Base-by-base conservation (phyloP, 345 rosid genomes). In the Sapria himalayana region DNA sequence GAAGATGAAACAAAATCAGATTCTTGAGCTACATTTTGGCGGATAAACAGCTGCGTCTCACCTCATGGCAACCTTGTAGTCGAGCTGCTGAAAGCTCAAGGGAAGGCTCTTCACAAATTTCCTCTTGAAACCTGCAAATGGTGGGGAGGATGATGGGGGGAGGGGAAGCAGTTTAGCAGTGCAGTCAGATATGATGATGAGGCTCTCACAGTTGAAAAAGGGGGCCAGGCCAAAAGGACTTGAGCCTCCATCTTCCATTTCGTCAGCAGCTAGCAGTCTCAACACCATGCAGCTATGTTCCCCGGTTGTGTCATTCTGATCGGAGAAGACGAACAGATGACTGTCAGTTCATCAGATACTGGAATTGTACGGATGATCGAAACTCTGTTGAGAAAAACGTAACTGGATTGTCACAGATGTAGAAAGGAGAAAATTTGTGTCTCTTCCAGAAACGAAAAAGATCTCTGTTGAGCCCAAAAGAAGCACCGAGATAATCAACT, bases 51-150 rank as follows among this genome's bases (percentile, higher is more conserved):
- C n/a, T n/a, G n/a, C n/a, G n/a, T n/a, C 59, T 52, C 22, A 75
- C 99, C 92, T 91, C 99, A 84, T 74, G 23, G 75, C 84, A 63
- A 91, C 93, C 59, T 80, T 91, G 46, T 71, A 77, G 37, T 91
- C 95, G 86, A 91, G 74, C 44, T 50, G 47, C 41, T 61, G 64
- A 55, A 84, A 80, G n/a, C n/a, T n/a, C n/a, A n/a, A n/a, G n/a
- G n/a, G n/a, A n/a, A n/a, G n/a, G n/a, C n/a, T n/a, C n/a, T n/a
- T n/a, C n/a, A n/a, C 56, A 51, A 89, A 89, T 43, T 66, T 67
- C 63, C 34, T 58, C 67, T 55, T 84, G 72, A 84, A 89, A 49
- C 74, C 99, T 89, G 64, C 39, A 10, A 17, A n/a, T n/a, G n/a
- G n/a, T n/a, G n/a, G n/a, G n/a, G n/a, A n/a, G n/a, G n/a, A n/a